Evolutionary conservation across 192 early-diverging fungal species (phyloP).

Genomic region (Funneliformis mosseae): DNA sequence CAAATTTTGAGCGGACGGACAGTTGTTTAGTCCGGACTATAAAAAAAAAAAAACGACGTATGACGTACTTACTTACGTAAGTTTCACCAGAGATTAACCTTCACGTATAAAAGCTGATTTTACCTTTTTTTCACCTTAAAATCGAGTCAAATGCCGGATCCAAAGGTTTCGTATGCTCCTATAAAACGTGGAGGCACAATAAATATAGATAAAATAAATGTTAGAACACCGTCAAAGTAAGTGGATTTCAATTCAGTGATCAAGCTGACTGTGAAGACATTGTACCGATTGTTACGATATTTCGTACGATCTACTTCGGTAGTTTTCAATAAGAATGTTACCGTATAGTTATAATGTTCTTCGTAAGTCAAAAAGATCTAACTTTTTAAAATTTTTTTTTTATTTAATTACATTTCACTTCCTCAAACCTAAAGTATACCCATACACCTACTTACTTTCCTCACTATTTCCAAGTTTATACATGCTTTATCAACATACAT

Average conservation of each 20-base stretch:
- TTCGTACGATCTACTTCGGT: background rate
- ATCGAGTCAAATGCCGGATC: background rate
- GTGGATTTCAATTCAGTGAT: background rate
- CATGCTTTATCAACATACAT: constrained; percentile 12
- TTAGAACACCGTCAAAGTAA: constrained; percentile 6
- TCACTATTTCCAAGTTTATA: constrained; percentile 7
- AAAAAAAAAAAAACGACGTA: too few species aligned
- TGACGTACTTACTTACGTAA: too few species aligned
- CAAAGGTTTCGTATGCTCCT: background rate
- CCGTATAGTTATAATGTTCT: background rate
- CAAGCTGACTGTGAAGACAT: background rate
- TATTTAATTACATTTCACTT: background rate
- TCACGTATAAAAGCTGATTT: too few species aligned
- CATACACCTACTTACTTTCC: background rate
- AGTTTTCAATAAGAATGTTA: background rate
- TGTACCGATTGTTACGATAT: background rate
- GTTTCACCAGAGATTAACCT: too few species aligned
- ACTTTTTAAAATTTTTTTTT: background rate
- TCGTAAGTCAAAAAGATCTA: background rate
- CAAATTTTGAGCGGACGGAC: too few species aligned
- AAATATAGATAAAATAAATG: constrained; percentile 20
- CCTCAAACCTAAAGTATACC: constrained; percentile 16
- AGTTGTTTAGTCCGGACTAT: too few species aligned
- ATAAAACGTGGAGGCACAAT: constrained; percentile 15
- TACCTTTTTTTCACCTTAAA: too few species aligned